Evolutionary conservation across 2,329 filamentous ascomycete species (phyloP).

Genomic region (Periconia macrospinosa): DNA sequence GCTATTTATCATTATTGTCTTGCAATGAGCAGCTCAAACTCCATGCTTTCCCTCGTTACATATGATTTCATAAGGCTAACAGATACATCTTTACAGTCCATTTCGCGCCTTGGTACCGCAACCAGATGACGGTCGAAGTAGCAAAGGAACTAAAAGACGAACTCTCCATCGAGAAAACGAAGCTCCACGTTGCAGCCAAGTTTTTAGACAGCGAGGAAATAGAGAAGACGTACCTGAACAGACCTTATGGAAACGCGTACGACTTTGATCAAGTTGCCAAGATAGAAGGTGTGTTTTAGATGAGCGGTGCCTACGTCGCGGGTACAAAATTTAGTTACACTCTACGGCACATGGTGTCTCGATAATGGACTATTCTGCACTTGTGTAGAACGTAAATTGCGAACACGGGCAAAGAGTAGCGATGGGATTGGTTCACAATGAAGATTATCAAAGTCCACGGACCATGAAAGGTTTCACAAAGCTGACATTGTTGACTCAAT

Average conservation of each 20-base stretch:
- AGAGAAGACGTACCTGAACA: constrained; percentile 54
- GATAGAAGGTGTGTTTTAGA: constrained; percentile 15
- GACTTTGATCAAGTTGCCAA: constrained; percentile 57
- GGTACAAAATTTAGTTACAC: too few species aligned
- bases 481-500: too few species aligned
- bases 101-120: constrained; percentile 62
- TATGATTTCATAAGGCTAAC: not conserved
- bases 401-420: too few species aligned
- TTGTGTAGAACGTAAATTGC: too few species aligned
- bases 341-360: too few species aligned
- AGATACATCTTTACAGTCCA: constrained; percentile 41
- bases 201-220: constrained; percentile 51
- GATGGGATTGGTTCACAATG: too few species aligned
- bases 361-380: too few species aligned
- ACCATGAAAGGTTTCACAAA: too few species aligned
- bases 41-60: too few species aligned
- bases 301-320: not conserved
- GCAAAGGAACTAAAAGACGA: constrained; percentile 52
- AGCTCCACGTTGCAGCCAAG: constrained; percentile 55
- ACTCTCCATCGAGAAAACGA: constrained; percentile 45
- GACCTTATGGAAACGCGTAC: constrained; percentile 64
- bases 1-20: too few species aligned
- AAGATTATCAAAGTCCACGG: too few species aligned
- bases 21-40: too few species aligned
- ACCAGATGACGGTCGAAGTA: constrained; percentile 60